phyloP scores from a whole-genome alignment of 441 rosid genomes.

The Hura crepitans region DNA sequence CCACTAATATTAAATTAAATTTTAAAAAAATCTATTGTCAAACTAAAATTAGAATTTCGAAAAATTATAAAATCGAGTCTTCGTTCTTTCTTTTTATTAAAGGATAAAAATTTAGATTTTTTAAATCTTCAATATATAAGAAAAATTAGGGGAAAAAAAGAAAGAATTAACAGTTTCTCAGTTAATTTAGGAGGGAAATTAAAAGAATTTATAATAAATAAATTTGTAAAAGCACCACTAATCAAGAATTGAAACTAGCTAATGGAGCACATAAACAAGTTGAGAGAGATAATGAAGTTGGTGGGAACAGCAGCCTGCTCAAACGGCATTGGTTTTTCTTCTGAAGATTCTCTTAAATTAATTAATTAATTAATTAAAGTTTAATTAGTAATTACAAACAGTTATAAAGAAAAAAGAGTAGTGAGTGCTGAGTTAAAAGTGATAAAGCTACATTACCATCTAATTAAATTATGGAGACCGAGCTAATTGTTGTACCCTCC shows the following conservation, averaged over 20 bases:
- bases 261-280: not conserved
- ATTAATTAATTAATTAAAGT: no score
- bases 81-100: no score
- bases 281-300: slow-evolving; percentile 19
- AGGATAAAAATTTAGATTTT: not conserved
- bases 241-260: slow-evolving; percentile 20
- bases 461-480: not conserved
- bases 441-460: not conserved
- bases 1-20: no score
- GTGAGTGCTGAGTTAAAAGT: no score
- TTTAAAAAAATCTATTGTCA: no score
- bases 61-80: no score
- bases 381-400: no score
- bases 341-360: not conserved
- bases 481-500: not conserved
- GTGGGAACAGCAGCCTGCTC: slow-evolving; percentile 17
- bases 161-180: not conserved
- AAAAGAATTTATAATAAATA: not conserved
- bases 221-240: slow-evolving; percentile 4
- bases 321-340: slow-evolving; percentile 3
- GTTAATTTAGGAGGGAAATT: not conserved
- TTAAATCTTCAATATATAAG: no score
- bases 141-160: not conserved
- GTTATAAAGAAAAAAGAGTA: no score
- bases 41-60: no score